Percentiles rank a stretch among this genome's conserved stretches.
These are phyloP conservation scores for Diplosphaera chodatii DNA, from an alignment of 139 green algal genomes.

Conservation along the genomic window DNA sequence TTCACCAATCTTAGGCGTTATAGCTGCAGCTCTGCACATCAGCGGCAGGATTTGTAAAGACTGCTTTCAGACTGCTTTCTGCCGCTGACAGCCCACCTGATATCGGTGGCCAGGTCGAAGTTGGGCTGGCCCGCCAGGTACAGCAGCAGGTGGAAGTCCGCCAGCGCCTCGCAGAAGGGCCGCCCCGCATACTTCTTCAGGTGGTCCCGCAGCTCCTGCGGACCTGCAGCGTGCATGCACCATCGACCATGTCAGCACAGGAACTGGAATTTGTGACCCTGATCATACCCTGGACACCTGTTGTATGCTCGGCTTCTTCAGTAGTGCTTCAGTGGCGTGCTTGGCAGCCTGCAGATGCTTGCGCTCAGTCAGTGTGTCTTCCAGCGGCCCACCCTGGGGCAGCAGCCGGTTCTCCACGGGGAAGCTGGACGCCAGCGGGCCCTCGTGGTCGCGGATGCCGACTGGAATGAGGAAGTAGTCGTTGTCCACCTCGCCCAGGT, in stretches of 20 bases:
- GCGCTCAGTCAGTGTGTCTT: too few species aligned
- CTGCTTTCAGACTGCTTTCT: too few species aligned
- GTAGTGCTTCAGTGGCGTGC: too few species aligned
- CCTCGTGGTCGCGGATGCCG: constrained; percentile 86
- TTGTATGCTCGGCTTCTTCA: too few species aligned
- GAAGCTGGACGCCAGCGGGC: constrained; percentile 64
- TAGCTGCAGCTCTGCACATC: too few species aligned
- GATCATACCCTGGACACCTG: too few species aligned
- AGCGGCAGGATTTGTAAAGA: too few species aligned
- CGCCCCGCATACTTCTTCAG: constrained; percentile 40
- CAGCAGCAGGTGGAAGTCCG: constrained; percentile 95
- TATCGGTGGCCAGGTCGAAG: constrained; percentile 68
- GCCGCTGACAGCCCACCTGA: too few species aligned
- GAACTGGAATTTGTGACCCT: too few species aligned
- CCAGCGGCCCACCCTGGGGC: constrained; percentile 42
- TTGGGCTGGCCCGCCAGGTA: constrained; percentile 81
- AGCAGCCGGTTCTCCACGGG: constrained; percentile 92
- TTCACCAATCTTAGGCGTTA: too few species aligned
- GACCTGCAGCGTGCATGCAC: constrained; percentile 6
- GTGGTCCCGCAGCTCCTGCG: constrained; percentile 70
- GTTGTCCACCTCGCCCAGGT: constrained; percentile 86
- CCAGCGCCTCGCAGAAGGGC: constrained; percentile 66
- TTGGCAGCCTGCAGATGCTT: too few species aligned
- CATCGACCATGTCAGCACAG: background rate
- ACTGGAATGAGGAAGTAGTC: constrained; percentile 94